A percentile compares a stretch with the other conserved stretches of the same genome.
Evolutionary conservation across 768 basidiomycete genomes (phyloP).

Genomic region (Cytidiella melzeri): DNA sequence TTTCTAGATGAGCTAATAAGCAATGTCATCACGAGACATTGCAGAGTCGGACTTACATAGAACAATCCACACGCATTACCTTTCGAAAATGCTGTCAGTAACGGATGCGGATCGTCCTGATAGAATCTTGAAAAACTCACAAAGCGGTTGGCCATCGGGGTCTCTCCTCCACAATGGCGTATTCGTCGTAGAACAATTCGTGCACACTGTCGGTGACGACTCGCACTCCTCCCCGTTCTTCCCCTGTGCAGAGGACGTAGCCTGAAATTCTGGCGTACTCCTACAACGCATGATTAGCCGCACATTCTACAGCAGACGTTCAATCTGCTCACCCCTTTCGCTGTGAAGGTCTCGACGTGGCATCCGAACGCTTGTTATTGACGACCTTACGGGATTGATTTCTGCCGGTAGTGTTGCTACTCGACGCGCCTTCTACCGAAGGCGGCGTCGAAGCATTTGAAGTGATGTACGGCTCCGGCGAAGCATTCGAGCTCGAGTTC

Average conservation of each 20-base stretch:
- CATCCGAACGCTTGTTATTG: slow-evolving; percentile 52
- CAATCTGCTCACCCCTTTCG: slow-evolving; percentile 39
- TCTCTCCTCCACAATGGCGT: slow-evolving; percentile 92
- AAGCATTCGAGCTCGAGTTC: slow-evolving; percentile 61
- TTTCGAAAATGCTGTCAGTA: slow-evolving; percentile 22
- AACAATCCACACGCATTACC: slow-evolving; percentile 92
- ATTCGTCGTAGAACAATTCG: slow-evolving; percentile 93
- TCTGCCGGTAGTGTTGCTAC: slow-evolving; percentile 17
- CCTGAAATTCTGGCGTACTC: slow-evolving; percentile 60
- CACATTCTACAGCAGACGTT: not conserved
- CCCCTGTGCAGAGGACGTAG: slow-evolving; percentile 23
- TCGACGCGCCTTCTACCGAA: slow-evolving; percentile 43
- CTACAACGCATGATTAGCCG: slow-evolving; percentile 25
- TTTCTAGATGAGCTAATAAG: slow-evolving; percentile 49
- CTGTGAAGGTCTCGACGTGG: slow-evolving; percentile 38
- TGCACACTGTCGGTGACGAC: slow-evolving; percentile 75
- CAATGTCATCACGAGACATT: not conserved
- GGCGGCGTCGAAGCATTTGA: slow-evolving; percentile 74
- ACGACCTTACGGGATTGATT: slow-evolving; percentile 51
- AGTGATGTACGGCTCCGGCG: slow-evolving; percentile 66
- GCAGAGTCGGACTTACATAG: slow-evolving; percentile 53
- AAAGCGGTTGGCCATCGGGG: slow-evolving; percentile 88
- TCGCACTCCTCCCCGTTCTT: slow-evolving; percentile 62
- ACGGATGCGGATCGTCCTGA: slow-evolving; percentile 14
- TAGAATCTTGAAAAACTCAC: slow-evolving; percentile 40